Evolutionary conservation across 1,284 basidiomycete species (phyloP), one percentile per base, ranked within the genome.

Genomic region (Entoloma clypeatum): DNA sequence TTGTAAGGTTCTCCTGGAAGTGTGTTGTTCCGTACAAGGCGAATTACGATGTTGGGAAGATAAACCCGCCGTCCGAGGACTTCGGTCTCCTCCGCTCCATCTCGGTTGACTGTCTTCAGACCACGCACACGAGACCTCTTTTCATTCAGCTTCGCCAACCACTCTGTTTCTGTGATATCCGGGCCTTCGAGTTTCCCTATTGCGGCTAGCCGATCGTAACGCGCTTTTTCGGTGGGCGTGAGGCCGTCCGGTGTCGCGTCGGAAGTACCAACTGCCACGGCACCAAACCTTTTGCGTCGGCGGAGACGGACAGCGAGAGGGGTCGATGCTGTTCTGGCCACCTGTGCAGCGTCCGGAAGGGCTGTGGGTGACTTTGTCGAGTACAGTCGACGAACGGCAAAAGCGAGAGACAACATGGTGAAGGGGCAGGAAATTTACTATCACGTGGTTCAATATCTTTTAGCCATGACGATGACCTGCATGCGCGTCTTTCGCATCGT

Each of bases 41-140:
- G 77, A 63, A 96, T 82, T 49, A 86, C 64, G 54, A 88, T 74
- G 63, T 96, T 96, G 32, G 93, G 94, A 30, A 97, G 79, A 66
- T 90, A 97, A 31, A 93, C 74, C 51, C 82, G 79, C 56, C 86
- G 79, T 34, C 90, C 93, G 39, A 90, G 72, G 35, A 91, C 74
- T 44, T 74, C 65, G 10, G 64, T 64, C 32, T 71, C 63, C 41
- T 61, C 57, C 25, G 59, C 56, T 14, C 71, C 72, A 17, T 69
- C 68, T 27, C 64, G 57, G 31, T 61, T 56, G 19, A 62, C 55
- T 7, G 67, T 58, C 31, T 63, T 64, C 43, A 80, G 62, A 60
- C 86, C 86, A 49, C 86, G 86, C 30, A 87, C 58, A 14, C 86
- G 74, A 21, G 71, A 70, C 45, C 85, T 72, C 25, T 71, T 71